Percentiles rank a stretch among this genome's conserved stretches.
phyloP scores from a whole-genome alignment of 768 basidiomycete genomes.

The Boletus reticulatus region DNA sequence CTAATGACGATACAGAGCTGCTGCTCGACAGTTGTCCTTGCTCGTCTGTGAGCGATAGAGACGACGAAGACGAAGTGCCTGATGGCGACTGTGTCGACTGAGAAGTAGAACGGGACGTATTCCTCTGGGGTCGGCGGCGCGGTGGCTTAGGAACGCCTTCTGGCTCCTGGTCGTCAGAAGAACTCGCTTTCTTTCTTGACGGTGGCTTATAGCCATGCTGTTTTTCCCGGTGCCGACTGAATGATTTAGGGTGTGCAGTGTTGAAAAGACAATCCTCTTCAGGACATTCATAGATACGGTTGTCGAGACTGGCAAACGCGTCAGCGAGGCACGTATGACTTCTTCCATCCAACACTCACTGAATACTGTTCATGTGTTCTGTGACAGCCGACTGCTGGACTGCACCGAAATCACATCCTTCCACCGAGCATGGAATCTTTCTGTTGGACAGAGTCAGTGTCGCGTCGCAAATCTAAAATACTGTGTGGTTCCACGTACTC shows the following conservation, averaged over 20 bases:
- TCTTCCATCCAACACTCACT: not conserved
- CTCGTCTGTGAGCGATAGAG: too few species aligned
- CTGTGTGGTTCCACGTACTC: constrained; percentile 15
- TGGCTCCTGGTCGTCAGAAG: too few species aligned
- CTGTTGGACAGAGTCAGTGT: constrained; percentile 15
- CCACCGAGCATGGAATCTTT: constrained; percentile 19
- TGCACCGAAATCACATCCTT: constrained; percentile 19
- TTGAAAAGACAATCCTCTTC: not conserved
- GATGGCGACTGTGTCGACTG: too few species aligned
- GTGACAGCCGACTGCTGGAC: constrained; percentile 29
- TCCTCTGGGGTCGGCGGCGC: too few species aligned
- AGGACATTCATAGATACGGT: constrained; percentile 7
- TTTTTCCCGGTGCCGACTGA: not conserved
- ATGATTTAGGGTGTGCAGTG: not conserved
- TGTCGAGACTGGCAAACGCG: constrained; percentile 4
- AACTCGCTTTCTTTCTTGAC: too few species aligned
- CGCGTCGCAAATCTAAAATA: not conserved
- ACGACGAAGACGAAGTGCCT: too few species aligned
- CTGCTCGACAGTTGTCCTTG: too few species aligned
- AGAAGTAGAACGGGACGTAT: too few species aligned
- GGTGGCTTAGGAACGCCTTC: too few species aligned
- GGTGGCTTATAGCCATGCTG: constrained; percentile 2
- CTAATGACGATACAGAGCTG: too few species aligned
- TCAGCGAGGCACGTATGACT: not conserved
- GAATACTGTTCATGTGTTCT: constrained; percentile 28